phyloP scores from a whole-genome alignment of 352 stramenopile species.

The Phytophthora ramorum region DNA sequence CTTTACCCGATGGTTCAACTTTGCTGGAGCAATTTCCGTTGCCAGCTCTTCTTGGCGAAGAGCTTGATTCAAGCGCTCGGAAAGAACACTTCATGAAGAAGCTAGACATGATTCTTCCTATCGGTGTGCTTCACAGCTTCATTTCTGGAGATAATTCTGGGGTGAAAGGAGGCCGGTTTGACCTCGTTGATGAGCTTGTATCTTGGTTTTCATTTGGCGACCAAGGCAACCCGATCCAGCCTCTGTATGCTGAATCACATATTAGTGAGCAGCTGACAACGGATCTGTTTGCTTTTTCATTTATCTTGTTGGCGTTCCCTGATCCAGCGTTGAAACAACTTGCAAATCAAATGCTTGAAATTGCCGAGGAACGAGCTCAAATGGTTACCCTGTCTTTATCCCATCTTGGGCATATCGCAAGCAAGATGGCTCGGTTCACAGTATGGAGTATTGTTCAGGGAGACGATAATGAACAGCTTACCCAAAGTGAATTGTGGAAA shows the following conservation, averaged over 20 bases:
- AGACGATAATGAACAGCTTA: constrained; percentile 27
- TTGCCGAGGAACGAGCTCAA: constrained; percentile 57
- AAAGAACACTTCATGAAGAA: constrained; percentile 37
- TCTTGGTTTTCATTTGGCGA: constrained; percentile 26
- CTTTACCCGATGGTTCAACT: constrained; percentile 28
- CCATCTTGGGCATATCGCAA: constrained; percentile 66
- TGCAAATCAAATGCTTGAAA: constrained; percentile 47
- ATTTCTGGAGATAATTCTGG: constrained; percentile 25
- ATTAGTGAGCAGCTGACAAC: constrained; percentile 69
- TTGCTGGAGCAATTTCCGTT: constrained; percentile 52
- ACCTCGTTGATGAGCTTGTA: constrained; percentile 46
- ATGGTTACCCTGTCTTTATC: constrained; percentile 51
- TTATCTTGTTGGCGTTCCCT: constrained; percentile 46
- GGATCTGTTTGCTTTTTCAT: constrained; percentile 77
- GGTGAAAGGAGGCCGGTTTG: constrained; percentile 27
- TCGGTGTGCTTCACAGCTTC: constrained; percentile 53
- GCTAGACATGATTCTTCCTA: constrained; percentile 58
- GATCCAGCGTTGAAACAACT: constrained; percentile 45
- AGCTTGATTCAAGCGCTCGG: constrained; percentile 20
- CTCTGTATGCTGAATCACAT: constrained; percentile 16
- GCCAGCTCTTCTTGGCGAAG: constrained; percentile 30
- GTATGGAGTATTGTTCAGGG: constrained; percentile 59
- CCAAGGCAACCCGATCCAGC: not conserved
- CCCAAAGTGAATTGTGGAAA: constrained; percentile 45
- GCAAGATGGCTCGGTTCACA: constrained; percentile 73